Percentiles rank a stretch among this genome's conserved stretches.
These are phyloP conservation scores for Brassica incana DNA, from an alignment of 345 rosid species.

Conservation along the genomic window DNA sequence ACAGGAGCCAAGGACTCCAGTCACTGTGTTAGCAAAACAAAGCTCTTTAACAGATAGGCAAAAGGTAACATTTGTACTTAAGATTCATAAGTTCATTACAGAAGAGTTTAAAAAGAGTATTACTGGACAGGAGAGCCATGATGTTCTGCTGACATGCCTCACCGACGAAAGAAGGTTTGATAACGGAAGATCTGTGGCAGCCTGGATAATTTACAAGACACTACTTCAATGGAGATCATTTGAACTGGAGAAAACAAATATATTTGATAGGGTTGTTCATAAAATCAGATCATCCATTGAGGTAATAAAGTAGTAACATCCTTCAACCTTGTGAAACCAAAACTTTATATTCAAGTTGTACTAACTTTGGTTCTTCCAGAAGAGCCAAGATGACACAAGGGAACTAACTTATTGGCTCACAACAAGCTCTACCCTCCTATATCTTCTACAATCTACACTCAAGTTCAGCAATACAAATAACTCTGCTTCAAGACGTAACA, in stretches of 20 bases:
- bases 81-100: conserved; percentile 1
- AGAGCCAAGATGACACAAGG: conserved; percentile 50
- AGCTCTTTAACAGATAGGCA: conserved; percentile 57
- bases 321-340: background rate
- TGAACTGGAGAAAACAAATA: conserved; percentile 63
- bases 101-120: background rate
- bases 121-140: conserved; percentile 57
- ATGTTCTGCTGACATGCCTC: conserved; percentile 52
- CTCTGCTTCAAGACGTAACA: conserved; percentile 44
- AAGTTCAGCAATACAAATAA: conserved; percentile 52
- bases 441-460: conserved; percentile 60
- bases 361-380: conserved; percentile 23
- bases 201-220: conserved; percentile 54
- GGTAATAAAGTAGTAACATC: conserved; percentile 36
- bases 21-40: conserved; percentile 49
- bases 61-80: conserved; percentile 40
- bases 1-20: conserved; percentile 46
- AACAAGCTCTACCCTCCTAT: conserved; percentile 59
- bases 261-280: conserved; percentile 60
- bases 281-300: conserved; percentile 50
- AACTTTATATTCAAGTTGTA: conserved; percentile 11
- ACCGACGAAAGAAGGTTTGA: conserved; percentile 49
- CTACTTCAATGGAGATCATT: conserved; percentile 70
- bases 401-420: conserved; percentile 69
- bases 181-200: conserved; percentile 55